Evolutionary conservation across 2,329 filamentous ascomycete species (phyloP).

Genomic region (Aspergillus sp.): DNA sequence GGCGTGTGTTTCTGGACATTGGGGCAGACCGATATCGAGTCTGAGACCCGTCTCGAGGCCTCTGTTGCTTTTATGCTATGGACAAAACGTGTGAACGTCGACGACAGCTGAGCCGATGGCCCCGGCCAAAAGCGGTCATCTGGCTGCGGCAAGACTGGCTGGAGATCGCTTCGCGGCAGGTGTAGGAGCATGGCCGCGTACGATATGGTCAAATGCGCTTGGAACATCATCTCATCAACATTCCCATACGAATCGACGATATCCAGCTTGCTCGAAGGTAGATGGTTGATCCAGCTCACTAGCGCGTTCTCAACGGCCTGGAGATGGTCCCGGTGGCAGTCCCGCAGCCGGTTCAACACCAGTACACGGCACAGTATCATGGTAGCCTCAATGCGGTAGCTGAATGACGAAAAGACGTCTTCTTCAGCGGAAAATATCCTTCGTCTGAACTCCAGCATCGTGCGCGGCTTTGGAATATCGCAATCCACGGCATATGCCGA

Average conservation of each 20-base stretch:
- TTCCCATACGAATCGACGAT: conserved; percentile 59
- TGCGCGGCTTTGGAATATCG: conserved; percentile 49
- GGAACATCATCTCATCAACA: conserved; percentile 55
- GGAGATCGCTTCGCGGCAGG: conserved; percentile 64
- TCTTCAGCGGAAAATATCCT: conserved; percentile 56
- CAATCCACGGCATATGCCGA: conserved; percentile 42
- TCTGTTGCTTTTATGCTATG: conserved; percentile 29
- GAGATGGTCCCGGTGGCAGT: conserved; percentile 42
- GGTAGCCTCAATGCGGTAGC: conserved; percentile 71
- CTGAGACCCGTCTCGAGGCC: conserved; percentile 23
- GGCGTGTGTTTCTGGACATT: conserved; percentile 24
- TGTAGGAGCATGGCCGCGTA: conserved; percentile 60
- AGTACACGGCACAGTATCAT: conserved; percentile 69
- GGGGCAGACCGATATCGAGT: conserved; percentile 24
- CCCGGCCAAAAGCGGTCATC: conserved; percentile 18
- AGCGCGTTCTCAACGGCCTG: conserved; percentile 49
- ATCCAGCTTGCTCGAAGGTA: conserved; percentile 61
- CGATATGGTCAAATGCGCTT: conserved; percentile 29
- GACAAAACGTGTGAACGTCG: conserved; percentile 23
- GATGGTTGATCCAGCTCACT: conserved; percentile 66
- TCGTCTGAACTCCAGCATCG: conserved; percentile 49
- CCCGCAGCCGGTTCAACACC: conserved; percentile 27
- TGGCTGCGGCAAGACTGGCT: conserved; percentile 15
- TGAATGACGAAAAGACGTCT: conserved; percentile 68
- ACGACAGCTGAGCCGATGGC: conserved; percentile 17